Evolutionary conservation across 257 asterid genomes (phyloP).

Genomic region (Lycium ferocissimum): DNA sequence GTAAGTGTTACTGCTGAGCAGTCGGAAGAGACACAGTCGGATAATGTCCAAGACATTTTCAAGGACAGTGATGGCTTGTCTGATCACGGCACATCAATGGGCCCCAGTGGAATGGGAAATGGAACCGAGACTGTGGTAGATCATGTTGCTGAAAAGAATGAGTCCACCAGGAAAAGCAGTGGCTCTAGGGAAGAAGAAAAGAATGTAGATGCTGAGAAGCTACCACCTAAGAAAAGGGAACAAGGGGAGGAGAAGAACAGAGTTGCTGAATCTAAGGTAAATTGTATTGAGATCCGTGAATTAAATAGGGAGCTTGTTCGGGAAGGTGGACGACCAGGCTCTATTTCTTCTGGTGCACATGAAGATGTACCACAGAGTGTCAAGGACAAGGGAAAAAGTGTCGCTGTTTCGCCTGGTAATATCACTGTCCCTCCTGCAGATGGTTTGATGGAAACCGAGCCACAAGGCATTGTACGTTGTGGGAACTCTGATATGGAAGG

Average conservation of each 20-base stretch:
- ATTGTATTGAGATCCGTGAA: slow-evolving; percentile 40
- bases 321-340: slow-evolving; percentile 49
- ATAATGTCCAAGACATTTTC: slow-evolving; percentile 43
- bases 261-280: slow-evolving; percentile 51
- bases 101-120: slow-evolving; percentile 41
- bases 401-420: slow-evolving; percentile 51
- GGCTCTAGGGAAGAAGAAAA: slow-evolving; percentile 51
- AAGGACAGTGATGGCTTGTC: slow-evolving; percentile 49
- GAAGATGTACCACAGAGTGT: slow-evolving; percentile 50
- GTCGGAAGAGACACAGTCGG: slow-evolving; percentile 45
- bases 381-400: slow-evolving; percentile 79
- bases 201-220: slow-evolving; percentile 48
- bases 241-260: slow-evolving; percentile 47
- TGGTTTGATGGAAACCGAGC: slow-evolving; percentile 53
- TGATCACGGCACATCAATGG: slow-evolving; percentile 45
- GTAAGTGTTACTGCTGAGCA: slow-evolving; percentile 44
- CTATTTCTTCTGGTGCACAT: slow-evolving; percentile 35
- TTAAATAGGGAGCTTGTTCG: slow-evolving; percentile 42
- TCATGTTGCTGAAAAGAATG: slow-evolving; percentile 42
- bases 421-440: slow-evolving; percentile 40
- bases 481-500: slow-evolving; percentile 69
- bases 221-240: slow-evolving; percentile 49
- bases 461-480: slow-evolving; percentile 44
- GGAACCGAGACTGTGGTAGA: slow-evolving; percentile 47
- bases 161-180: slow-evolving; percentile 40